Evolutionary conservation across 192 early-diverging fungal genomes (phyloP), one percentile per base, ranked within the genome.

Genomic region (Coemansia sp.): DNA sequence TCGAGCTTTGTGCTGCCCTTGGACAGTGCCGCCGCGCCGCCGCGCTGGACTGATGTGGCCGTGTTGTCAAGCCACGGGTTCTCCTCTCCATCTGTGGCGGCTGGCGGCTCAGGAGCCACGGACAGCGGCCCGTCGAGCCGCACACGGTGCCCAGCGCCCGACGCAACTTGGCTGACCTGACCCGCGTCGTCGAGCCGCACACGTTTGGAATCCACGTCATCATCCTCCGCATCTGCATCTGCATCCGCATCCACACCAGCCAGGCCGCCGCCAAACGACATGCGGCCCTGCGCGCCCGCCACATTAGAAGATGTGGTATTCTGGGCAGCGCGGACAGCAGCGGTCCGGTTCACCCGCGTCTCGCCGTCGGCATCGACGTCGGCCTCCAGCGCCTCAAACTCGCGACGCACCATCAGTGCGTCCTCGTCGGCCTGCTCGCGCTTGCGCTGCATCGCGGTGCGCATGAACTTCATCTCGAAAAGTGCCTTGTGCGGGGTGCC

Each of bases 391-490:
- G 54, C 23, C 55, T 60, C 75, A 35, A 78, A 65, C 69, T 78
- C 75, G 9, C 62, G 65, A 43, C 50, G 65, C 53, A 65, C 45
- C 58, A 65, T 38, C 62, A 62, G 54, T 2, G 69, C 75, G 29
- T 78, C 75, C 27, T 56, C 69, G 50, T 76, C 66, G 1, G 78
- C 74, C 28, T 76, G 64, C 18, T 84, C 64, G 55, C 77, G 68
- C 51, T 86, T 67, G 50, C 83, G 72, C 65, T 90, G 81, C 35
- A 82, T 81, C 18, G 87, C 89, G 51, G 89, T 84, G 76, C 92
- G 91, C 97, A 99, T 99, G 65, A 99, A 99, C 81, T 98, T 98
- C 95, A 99, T 98, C 5, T 82, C 87, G 64, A 95, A 91, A 19
- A 99, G 56, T 29, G 93, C 94, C 74, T 91, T 96, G 29, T 77